phyloP scores from a whole-genome alignment of 495 filamentous ascomycete species.

The Penicillium simplicissimum region DNA sequence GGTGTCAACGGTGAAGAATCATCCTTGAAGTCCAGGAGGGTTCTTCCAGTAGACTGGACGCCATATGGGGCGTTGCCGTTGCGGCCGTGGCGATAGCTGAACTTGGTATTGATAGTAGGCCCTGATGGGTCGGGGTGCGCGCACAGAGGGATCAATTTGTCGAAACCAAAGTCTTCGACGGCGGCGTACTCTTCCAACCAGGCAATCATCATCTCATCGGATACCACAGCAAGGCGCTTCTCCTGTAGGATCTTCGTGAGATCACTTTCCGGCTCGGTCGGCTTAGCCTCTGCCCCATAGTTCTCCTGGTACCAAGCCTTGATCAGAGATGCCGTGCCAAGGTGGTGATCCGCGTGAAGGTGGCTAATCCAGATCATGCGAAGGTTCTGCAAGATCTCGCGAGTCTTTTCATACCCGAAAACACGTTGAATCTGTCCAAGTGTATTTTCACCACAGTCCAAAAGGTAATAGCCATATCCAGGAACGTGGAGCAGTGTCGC shows the following conservation, averaged over 20 bases:
- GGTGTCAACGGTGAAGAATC: slow-evolving; percentile 28
- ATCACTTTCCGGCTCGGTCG: slow-evolving; percentile 29
- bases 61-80: slow-evolving; percentile 33
- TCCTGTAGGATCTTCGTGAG: slow-evolving; percentile 40
- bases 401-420: slow-evolving; percentile 61
- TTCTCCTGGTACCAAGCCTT: slow-evolving; percentile 69
- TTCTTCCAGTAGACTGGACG: slow-evolving; percentile 19
- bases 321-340: slow-evolving; percentile 77
- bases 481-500: slow-evolving; percentile 82
- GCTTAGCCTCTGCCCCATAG: slow-evolving; percentile 32
- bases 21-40: slow-evolving; percentile 31
- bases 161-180: slow-evolving; percentile 76
- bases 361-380: slow-evolving; percentile 93
- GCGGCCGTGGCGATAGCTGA: slow-evolving; percentile 35
- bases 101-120: slow-evolving; percentile 23
- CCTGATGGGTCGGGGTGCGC: slow-evolving; percentile 23
- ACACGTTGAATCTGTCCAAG: slow-evolving; percentile 84
- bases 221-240: slow-evolving; percentile 59
- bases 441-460: slow-evolving; percentile 93
- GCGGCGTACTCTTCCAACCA: slow-evolving; percentile 77
- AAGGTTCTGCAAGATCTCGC: slow-evolving; percentile 72
- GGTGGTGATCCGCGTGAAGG: slow-evolving; percentile 93
- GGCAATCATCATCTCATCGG: slow-evolving; percentile 61
- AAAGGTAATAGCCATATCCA: slow-evolving; percentile 76
- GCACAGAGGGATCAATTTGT: slow-evolving; percentile 54